Conservation (phyloP, 192 early-diverging fungal genomes). For the Backusella liffmaniae region DNA sequence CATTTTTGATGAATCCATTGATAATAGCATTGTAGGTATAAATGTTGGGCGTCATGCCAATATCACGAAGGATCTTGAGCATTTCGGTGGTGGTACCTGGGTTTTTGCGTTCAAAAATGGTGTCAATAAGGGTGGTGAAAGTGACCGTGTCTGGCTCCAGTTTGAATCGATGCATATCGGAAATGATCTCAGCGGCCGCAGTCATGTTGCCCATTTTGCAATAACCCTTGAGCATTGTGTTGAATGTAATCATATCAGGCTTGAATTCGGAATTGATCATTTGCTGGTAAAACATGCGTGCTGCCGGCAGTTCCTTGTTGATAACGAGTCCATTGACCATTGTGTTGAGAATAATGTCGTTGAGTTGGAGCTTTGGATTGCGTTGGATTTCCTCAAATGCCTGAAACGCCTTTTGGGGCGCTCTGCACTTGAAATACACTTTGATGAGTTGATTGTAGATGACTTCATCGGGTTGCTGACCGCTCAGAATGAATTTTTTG, state of each 20-base stretch:
- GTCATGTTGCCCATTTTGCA: constrained; percentile 1
- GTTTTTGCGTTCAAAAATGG: constrained; percentile 13
- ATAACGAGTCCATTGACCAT: constrained; percentile 35
- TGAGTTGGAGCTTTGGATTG: constrained; percentile 15
- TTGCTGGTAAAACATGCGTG: constrained; percentile 17
- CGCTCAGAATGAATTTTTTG: constrained; percentile 7
- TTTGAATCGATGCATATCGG: constrained; percentile 16
- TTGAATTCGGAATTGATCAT: constrained; percentile 21
- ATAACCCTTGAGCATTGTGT: constrained; percentile 36
- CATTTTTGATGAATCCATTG: constrained; percentile 24
- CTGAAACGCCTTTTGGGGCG: constrained; percentile 16
- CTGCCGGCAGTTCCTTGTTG: constrained; percentile 28
- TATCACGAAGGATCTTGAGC: neutral
- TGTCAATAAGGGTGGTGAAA: constrained; percentile 29
- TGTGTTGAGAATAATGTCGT: constrained; percentile 30
- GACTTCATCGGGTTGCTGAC: constrained; percentile 12
- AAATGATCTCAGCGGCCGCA: constrained; percentile 15
- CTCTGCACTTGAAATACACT: constrained; percentile 22
- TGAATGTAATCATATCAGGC: constrained; percentile 35
- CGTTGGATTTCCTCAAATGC: constrained; percentile 27
- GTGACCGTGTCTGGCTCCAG: constrained; percentile 34
- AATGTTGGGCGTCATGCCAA: constrained; percentile 28
- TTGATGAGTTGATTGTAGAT: constrained; percentile 36
- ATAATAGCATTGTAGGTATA: constrained; percentile 35
- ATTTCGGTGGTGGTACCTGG: constrained; percentile 9